Evolutionary conservation across 306 rosid genomes (phyloP).

Genomic region (Prunus fruticosa): DNA sequence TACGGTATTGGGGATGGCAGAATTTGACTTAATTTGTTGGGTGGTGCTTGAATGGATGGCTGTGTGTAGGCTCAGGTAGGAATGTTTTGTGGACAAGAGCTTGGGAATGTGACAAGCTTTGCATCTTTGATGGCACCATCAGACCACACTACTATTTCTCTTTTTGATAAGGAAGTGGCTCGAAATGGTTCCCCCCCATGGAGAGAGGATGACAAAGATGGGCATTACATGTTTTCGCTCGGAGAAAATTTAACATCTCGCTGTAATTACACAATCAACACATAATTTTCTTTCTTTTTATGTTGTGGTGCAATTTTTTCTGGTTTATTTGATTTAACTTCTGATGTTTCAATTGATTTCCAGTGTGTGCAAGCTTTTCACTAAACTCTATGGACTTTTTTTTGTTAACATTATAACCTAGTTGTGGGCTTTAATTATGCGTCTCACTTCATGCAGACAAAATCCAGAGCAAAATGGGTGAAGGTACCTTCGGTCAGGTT

Average conservation of each 20-base stretch:
- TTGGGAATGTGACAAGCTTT: constrained; percentile 84
- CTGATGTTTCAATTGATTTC: background rate
- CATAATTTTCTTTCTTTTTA: background rate
- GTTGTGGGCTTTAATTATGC: background rate
- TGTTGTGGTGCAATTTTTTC: background rate
- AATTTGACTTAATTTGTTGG: constrained; percentile 33
- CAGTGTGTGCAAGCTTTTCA: background rate
- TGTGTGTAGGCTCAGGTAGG: constrained; percentile 99
- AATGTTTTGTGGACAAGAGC: constrained; percentile 93
- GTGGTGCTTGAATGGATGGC: constrained; percentile 82
- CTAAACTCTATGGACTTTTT: background rate
- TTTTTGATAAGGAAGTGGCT: constrained; percentile 71
- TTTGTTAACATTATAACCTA: background rate
- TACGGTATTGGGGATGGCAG: constrained; percentile 21
- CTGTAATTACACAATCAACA: constrained; percentile 67
- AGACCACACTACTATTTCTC: constrained; percentile 63
- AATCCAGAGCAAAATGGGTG: constrained; percentile 93
- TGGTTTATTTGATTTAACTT: background rate
- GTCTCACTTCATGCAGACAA: constrained; percentile 49
- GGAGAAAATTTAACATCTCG: constrained; percentile 99
- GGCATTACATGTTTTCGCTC: constrained; percentile 95
- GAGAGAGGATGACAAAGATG: constrained; percentile 99
- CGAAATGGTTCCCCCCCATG: constrained; percentile 95
- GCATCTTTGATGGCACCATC: constrained; percentile 71
- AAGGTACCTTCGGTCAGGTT: constrained; percentile 98